Base-by-base conservation (phyloP, 1,284 basidiomycete species). In the Trichosporon sp. region DNA sequence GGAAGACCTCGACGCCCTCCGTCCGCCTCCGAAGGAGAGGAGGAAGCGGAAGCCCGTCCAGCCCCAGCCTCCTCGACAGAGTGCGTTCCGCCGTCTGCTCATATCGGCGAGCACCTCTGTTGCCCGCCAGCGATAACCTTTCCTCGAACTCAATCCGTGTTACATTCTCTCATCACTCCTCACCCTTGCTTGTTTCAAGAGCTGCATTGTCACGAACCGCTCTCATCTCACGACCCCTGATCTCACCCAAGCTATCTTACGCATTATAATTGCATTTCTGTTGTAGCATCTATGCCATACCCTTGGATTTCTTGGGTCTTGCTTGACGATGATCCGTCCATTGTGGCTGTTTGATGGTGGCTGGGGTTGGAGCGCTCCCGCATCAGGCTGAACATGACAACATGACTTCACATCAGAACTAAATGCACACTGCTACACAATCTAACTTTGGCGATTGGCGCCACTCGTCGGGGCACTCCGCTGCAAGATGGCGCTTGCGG, bases 1-100 rank as follows among this genome's bases (percentile, higher is more conserved):
- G 71, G 63, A 23, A 11, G 63, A 64, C 6, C 47, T 70, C 11
- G 67, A 68, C 21, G 58, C 58, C 27, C 63, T 72, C 31, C 44
- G 64, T n/a, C 65, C 68, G 6, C 68, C 68, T 13, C 56, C 56
- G 56, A 60, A n/a, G 56, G 56, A 60, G 56, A 13, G 56, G 7
- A 31, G 29, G 29, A 60, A 60, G 56, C 31, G 13, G 27, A 60
- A 31, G 18, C 56, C 56, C 27, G 18, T n/a, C 15, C 29, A 31
- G 27, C 56, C 56, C 8, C 56, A 15, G 29, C 56, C 56, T 6
- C 27, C 56, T 18, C 31, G 56, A 29, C 56, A 15, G 56, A 60
- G 56, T 21, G 56, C 27, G 27, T 60, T 60, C 29, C 56, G 29
- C 18, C 27, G 56, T 6, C 21, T 60, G 15, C 27, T 60, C 9